These are phyloP conservation scores for Saccharomycopsis sp. DNA, from an alignment of 805 yeast genomes.

Conservation along the genomic window DNA sequence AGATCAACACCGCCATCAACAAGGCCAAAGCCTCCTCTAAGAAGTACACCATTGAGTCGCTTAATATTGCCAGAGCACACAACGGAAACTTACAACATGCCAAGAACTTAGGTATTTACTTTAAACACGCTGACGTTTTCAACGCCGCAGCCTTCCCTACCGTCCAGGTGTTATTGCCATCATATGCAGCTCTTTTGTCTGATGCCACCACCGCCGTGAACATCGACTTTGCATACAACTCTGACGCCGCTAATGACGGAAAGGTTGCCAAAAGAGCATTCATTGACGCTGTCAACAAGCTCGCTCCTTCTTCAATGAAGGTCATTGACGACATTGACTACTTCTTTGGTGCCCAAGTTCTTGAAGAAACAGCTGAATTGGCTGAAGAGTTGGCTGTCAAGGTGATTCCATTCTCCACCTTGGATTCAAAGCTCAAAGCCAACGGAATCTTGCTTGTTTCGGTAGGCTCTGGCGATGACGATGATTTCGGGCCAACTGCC, in stretches of 20 bases:
- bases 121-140: conserved; percentile 46
- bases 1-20: conserved; percentile 55
- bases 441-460: conserved; percentile 50
- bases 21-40: conserved; percentile 56
- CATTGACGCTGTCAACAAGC: conserved; percentile 64
- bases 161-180: conserved; percentile 44
- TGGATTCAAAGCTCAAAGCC: conserved; percentile 32
- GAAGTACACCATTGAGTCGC: conserved; percentile 51
- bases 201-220: conserved; percentile 39
- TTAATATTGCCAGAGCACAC: conserved; percentile 87
- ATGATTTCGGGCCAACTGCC: conserved; percentile 68
- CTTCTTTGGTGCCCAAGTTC: conserved; percentile 46
- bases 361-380: conserved; percentile 33
- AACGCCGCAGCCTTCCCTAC: conserved; percentile 33
- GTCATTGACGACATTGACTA: conserved; percentile 60
- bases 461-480: conserved; percentile 37
- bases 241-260: conserved; percentile 33
- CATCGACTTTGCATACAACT: conserved; percentile 51
- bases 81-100: conserved; percentile 76
- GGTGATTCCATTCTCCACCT: conserved; percentile 51
- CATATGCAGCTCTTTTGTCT: conserved; percentile 38
- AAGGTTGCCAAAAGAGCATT: conserved; percentile 64
- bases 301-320: conserved; percentile 60
- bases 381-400: conserved; percentile 44
- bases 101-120: conserved; percentile 60